Evolutionary conservation across 108 stramenopile genomes (phyloP).

Genomic region (Nitzschia sp.): DNA sequence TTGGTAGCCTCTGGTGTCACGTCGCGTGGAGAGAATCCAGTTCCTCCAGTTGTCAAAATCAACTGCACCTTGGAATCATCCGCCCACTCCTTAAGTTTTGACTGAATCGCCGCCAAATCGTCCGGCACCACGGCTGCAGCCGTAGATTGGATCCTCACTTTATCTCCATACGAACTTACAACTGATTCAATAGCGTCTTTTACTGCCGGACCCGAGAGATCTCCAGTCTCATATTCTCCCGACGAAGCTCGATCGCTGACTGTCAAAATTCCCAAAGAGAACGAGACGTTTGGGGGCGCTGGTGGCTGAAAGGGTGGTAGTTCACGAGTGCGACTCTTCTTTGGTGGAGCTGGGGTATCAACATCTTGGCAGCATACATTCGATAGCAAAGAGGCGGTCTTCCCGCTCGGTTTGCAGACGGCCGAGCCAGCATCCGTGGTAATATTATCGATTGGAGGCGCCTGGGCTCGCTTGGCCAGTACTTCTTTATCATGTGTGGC

Average conservation of each 20-base stretch:
- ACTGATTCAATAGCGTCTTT: constrained; percentile 36
- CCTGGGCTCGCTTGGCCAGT: constrained; percentile 43
- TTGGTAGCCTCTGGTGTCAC: constrained; percentile 92
- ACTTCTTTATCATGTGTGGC: constrained; percentile 79
- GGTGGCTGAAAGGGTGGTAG: constrained; percentile 44
- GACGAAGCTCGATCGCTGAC: constrained; percentile 83
- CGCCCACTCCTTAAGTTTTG: constrained; percentile 54
- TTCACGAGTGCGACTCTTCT: constrained; percentile 11
- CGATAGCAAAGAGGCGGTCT: constrained; percentile 57
- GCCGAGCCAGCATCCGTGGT: not conserved
- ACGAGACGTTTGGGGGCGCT: constrained; percentile 19
- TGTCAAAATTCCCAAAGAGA: constrained; percentile 79
- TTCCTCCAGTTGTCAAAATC: constrained; percentile 91
- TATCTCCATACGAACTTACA: not conserved
- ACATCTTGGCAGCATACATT: constrained; percentile 91
- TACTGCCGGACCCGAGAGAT: constrained; percentile 86
- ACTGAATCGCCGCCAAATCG: constrained; percentile 64
- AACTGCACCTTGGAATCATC: constrained; percentile 50
- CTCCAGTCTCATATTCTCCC: constrained; percentile 73
- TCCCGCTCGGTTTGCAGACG: not conserved
- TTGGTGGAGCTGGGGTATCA: constrained; percentile 24
- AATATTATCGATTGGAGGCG: not conserved
- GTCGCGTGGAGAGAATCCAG: constrained; percentile 86
- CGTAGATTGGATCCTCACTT: constrained; percentile 10
- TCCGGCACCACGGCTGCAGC: constrained; percentile 77